Evolutionary conservation across 192 early-diverging fungal genomes (phyloP).

Genomic region (Backusella mclennaniae): DNA sequence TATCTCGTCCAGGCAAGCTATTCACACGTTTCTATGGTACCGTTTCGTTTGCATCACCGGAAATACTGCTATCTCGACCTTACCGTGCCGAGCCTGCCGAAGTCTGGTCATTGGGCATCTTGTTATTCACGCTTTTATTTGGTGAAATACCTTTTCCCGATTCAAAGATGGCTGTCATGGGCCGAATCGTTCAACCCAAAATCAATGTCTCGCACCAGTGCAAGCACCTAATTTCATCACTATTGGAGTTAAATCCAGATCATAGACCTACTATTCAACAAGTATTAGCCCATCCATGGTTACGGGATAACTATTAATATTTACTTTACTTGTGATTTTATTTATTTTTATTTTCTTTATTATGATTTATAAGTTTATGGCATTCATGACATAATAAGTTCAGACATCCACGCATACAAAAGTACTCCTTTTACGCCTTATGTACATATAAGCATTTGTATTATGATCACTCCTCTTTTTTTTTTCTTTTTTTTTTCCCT

Average conservation of each 20-base stretch:
- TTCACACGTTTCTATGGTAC: constrained; percentile 54
- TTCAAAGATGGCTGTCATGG: constrained; percentile 40
- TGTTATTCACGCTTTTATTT: constrained; percentile 56
- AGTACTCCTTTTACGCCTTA: not conserved
- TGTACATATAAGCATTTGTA: too few species aligned
- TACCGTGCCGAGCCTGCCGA: constrained; percentile 70
- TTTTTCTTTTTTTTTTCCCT: constrained; percentile 1
- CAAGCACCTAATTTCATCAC: constrained; percentile 53
- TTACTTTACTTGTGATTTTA: constrained; percentile 2
- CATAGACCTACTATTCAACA: constrained; percentile 51
- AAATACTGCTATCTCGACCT: constrained; percentile 56
- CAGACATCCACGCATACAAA: constrained; percentile 11
- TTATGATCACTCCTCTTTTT: not conserved
- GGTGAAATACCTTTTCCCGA: constrained; percentile 64
- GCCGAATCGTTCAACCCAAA: constrained; percentile 34
- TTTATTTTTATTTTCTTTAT: not conserved
- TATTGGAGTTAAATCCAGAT: constrained; percentile 54
- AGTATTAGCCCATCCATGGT: constrained; percentile 57
- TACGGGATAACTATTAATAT: constrained; percentile 27
- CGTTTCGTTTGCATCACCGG: constrained; percentile 59
- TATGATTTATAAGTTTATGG: not conserved
- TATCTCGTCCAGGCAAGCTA: constrained; percentile 13
- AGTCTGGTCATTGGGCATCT: constrained; percentile 72
- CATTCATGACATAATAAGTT: not conserved
- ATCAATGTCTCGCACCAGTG: constrained; percentile 46